Conservation (phyloP, 148 eudicot species). For the Bassia scoparia region DNA sequence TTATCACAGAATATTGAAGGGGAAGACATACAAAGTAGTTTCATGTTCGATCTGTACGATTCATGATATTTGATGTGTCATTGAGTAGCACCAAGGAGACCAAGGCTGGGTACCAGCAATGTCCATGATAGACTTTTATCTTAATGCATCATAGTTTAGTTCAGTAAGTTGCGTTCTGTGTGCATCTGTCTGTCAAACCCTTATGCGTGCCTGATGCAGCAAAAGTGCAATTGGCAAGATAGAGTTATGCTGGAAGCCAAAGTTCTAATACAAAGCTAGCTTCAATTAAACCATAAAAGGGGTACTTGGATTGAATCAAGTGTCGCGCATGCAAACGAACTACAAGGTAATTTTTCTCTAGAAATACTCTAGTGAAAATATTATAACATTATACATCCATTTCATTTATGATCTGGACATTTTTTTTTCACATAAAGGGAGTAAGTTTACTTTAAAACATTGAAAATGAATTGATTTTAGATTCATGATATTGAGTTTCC, state of each 20-base stretch:
- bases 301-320: conserved; percentile 85
- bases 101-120: conserved; percentile 53
- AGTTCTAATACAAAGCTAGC: conserved; percentile 57
- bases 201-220: conserved; percentile 43
- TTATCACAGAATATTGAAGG: conserved; percentile 76
- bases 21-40: conserved; percentile 78
- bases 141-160: neutral
- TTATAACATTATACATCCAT: neutral
- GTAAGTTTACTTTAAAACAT: neutral
- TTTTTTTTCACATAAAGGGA: neutral
- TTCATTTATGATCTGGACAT: no score
- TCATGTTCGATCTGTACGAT: conserved; percentile 56
- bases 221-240: conserved; percentile 65
- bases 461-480: neutral
- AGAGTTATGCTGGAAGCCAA: conserved; percentile 57
- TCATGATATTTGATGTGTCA: conserved; percentile 57
- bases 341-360: conserved; percentile 51
- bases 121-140: no score
- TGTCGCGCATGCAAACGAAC: conserved; percentile 73
- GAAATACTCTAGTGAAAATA: neutral
- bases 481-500: neutral
- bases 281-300: conserved; percentile 68
- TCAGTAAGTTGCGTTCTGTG: neutral
- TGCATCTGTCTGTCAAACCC: conserved; percentile 7
- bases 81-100: conserved; percentile 61